Base-by-base conservation (phyloP, 192 early-diverging fungal genomes). In the Phlyctochytrium arcticum region DNA sequence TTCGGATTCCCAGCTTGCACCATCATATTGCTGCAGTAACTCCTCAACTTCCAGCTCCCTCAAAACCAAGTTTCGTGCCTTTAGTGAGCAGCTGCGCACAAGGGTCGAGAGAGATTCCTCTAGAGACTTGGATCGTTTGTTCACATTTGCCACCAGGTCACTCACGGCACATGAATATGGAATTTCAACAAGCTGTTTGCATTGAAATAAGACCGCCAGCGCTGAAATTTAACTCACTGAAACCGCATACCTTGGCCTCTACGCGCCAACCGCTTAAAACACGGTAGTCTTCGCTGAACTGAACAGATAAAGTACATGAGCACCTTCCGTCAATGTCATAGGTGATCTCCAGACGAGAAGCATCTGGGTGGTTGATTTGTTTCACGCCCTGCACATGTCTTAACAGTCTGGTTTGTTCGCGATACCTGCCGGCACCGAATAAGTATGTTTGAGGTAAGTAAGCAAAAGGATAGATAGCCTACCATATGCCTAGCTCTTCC, bases 401-500 rank as follows among this genome's bases (percentile, higher is more conserved):
- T 44, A 63, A 32, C 12, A 63, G 30, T 5, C 21, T 4, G 5
- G 31, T 62, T 29, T 62, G 60, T 29, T 62, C 60, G 4, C 36
- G 31, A 50, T 69, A 69, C 55, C 55, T 57, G 55, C 17, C 12
- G 32, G 34, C 17, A 35, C 8, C 17, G 17, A n/a, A 44, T 44
- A 12, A 44, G 39, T 19, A 44, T n/a, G 12, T 2, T 44, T 2
- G 15, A 12, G n/a, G n/a, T n/a, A n/a, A n/a, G n/a, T n/a, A n/a
- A n/a, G n/a, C n/a, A n/a, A 12, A 44, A 44, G 21, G 2, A 0
- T 44, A 44, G 39, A 44, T 9, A 57, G 8, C 27, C 36, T 26
- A 60, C 60, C 60, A 70, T 63, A 42, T 36, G 12, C 68, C 68
- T 7, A 70, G 68, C 59, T 70, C 60, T 34, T 70, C 68, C 33